Base-by-base conservation (phyloP, 2,329 filamentous ascomycete genomes). In the Penicillium sp. region DNA sequence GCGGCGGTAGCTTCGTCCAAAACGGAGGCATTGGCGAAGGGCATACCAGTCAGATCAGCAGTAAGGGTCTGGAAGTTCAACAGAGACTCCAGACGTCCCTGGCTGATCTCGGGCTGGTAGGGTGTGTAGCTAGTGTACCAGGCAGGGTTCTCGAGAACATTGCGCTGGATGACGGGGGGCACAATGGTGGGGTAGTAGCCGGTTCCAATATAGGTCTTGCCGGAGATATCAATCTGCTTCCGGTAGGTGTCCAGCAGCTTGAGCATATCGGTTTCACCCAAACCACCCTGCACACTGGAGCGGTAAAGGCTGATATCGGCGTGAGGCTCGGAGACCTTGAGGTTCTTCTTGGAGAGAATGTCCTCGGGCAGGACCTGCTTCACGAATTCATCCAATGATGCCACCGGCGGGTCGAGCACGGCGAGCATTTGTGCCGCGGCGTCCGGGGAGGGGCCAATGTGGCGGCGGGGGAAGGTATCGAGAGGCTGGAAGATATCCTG, bases 91-190 rank as follows among this genome's bases (percentile, higher is more conserved):
- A 97, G 78, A 55, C 93, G 87, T 36, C 93, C 93, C 78, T 97
- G 93, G 74, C 92, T 96, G 79, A 97, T 96, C 78, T 97, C 93
- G 2, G 93, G 89, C 79, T 97, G 93, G 77, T 97, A 97, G 17
- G 93, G 93, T 0, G 93, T 97, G 76, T 97, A 97, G 78, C 92
- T 96, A 41, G 93, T 97, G 75, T 97, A 97, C 93, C 93, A 97
- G 10, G 88, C 92, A 6, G 93, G 93, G 73, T 89, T 93, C 81
- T 97, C 92, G 58, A 97, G 80, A 5, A 97, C 83, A 73, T 97
- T 97, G 66, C 93, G 84, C 81, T 94, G 91, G 74, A 97, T 96
- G 57, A 97, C 93, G 55, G 91, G 85, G 5, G 93, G 93, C 0
- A 90, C 89, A 65, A 89, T 84, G n/a, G 91, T 93, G 36, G 86